Conservation (phyloP, 768 basidiomycete genomes). For the Boletus sensibilis region DNA sequence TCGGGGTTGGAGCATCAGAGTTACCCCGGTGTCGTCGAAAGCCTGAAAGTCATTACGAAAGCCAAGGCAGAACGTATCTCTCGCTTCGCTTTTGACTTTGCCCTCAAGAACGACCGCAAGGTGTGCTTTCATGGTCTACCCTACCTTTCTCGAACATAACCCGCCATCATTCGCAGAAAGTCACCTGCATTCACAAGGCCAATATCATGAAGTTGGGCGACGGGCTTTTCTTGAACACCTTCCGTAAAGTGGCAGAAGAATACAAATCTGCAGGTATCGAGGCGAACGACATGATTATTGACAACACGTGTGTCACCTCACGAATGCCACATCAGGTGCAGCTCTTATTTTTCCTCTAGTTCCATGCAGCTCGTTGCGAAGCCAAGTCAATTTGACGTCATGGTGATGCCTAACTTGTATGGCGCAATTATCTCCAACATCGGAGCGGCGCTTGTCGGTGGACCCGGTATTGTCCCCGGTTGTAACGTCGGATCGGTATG, state of each 20-base stretch:
- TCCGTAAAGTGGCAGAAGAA: constrained; percentile 94
- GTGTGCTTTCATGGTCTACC: constrained; percentile 37
- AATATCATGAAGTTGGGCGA: constrained; percentile 99
- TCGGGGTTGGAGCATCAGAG: constrained; percentile 98
- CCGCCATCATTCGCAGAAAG: constrained; percentile 63
- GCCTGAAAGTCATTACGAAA: constrained; percentile 93
- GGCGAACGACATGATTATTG: constrained; percentile 98
- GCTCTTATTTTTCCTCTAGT: constrained; percentile 37
- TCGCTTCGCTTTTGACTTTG: constrained; percentile 98
- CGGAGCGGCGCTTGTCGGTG: constrained; percentile 96
- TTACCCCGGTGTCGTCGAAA: constrained; percentile 98
- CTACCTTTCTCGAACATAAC: neutral
- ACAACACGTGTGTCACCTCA: constrained; percentile 75
- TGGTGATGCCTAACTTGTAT: constrained; percentile 99
- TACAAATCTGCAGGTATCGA: constrained; percentile 91
- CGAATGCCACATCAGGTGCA: neutral
- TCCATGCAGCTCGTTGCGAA: constrained; percentile 99
- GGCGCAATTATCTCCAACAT: constrained; percentile 98
- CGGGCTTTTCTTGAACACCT: constrained; percentile 97
- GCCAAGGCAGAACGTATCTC: constrained; percentile 95
- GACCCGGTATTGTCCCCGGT: constrained; percentile 96
- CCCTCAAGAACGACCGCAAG: constrained; percentile 97
- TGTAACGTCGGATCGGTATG: constrained; percentile 92
- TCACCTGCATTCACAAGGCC: constrained; percentile 99
- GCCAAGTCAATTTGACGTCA: constrained; percentile 96